Evolutionary conservation across 768 basidiomycete species (phyloP).

Genomic region (Suillus hirtellus): DNA sequence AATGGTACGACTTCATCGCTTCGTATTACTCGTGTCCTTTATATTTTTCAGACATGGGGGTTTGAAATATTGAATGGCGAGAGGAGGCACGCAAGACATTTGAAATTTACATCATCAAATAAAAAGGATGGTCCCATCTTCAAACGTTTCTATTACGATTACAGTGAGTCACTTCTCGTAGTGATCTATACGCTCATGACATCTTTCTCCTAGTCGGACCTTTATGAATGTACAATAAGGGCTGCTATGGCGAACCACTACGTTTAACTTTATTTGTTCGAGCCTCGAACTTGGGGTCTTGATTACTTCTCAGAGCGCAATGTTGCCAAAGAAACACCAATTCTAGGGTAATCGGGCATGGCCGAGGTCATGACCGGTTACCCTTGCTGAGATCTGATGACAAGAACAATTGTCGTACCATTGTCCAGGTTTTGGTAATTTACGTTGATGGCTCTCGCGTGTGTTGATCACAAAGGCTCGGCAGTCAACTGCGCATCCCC

Average conservation of each 20-base stretch:
- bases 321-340: background rate
- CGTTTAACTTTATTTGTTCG: background rate
- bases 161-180: constrained; percentile 44
- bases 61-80: constrained; percentile 60
- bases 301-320: background rate
- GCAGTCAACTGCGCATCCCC: background rate
- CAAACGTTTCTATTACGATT: constrained; percentile 64
- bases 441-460: background rate
- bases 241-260: background rate
- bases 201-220: constrained; percentile 14
- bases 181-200: constrained; percentile 16
- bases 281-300: background rate
- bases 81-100: constrained; percentile 59
- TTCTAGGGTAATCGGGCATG: background rate
- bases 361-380: background rate
- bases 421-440: background rate
- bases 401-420: background rate
- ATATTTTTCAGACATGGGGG: constrained; percentile 53
- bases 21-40: constrained; percentile 2
- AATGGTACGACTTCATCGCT: constrained; percentile 46
- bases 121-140: constrained; percentile 52
- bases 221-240: background rate
- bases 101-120: constrained; percentile 62
- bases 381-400: no score
- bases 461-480: background rate